Percentiles rank a stretch among this genome's conserved stretches.
Evolutionary conservation across 306 rosid genomes (phyloP).

Genomic region (Neltuma alba): DNA sequence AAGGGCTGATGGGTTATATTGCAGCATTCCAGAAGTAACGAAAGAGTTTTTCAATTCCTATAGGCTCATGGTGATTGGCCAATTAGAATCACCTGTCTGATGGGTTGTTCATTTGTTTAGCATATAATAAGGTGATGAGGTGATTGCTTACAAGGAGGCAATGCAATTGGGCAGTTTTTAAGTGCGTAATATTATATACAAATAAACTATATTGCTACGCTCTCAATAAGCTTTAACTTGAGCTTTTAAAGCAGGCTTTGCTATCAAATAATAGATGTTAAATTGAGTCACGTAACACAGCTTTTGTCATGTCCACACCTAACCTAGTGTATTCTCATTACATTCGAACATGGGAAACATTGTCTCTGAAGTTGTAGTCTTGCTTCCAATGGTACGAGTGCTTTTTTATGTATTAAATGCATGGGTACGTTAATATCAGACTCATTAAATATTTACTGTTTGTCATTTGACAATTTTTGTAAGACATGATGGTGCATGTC

Average conservation of each 20-base stretch:
- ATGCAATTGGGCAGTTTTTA: neutral
- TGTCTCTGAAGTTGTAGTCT: too few relatives aligned
- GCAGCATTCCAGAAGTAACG: neutral
- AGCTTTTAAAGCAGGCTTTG: neutral
- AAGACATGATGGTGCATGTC: too few relatives aligned
- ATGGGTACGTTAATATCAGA: slow-evolving; percentile 2
- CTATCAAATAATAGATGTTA: slow-evolving; percentile 9
- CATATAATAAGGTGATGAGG: neutral
- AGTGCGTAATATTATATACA: neutral
- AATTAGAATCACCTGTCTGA: neutral
- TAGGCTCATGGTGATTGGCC: neutral
- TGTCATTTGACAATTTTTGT: too few relatives aligned
- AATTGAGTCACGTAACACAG: neutral
- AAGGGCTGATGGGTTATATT: slow-evolving; percentile 1
- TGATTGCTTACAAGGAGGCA: neutral
- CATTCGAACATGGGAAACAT: too few relatives aligned
- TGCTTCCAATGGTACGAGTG: slow-evolving; percentile 7
- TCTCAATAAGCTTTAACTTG: slow-evolving; percentile 23
- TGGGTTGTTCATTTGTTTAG: neutral
- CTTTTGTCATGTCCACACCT: neutral
- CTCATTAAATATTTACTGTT: neutral
- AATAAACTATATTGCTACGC: neutral
- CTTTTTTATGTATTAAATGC: neutral
- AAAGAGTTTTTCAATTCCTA: neutral
- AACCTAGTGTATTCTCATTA: neutral